Base-by-base conservation (phyloP, 176 grass and related monocot species). In the Triticum monococcum region DNA sequence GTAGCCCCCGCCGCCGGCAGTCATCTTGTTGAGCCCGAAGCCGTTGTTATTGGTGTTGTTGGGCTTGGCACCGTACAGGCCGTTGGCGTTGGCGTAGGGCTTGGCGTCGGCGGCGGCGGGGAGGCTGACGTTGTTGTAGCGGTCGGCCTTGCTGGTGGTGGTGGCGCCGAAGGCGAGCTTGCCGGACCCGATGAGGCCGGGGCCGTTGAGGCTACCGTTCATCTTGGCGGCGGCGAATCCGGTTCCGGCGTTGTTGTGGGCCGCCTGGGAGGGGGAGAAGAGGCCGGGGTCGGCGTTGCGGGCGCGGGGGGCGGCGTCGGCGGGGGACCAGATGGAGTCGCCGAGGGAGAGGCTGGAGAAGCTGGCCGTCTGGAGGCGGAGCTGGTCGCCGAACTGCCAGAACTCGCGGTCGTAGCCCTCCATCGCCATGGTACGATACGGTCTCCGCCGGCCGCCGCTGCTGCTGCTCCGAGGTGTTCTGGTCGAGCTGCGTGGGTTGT, bases 361-460 rank as follows among this genome's bases (percentile, higher is more conserved):
- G 83, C 68, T 79, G 74, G 86, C 72, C 50, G 97, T 94, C 80
- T 99, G 92, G 48, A 96, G 90, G 23, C 97, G 85, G 28, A 96
- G 90, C 90, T 93, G 94, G 70, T 99, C 97, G 87, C 92, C 96
- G 94, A 99, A 99, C 75, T 99, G 92, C 90, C 92, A 96, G 92
- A 99, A 98, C 78, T 88, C 90, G 23, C 82, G 86, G 82, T 91
- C 90, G 86, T 91, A 91, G 54, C 82, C 70, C 54, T 88, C 86
- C 90, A 91, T 91, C 8, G 2, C 48, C 22, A 62, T 23, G n/a
- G 0, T 9, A 11, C 33, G 12, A 4, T 3, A 11, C 32, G 13
- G 2, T 10, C 68, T 72, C 70, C 70, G 40, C 38, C 12, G 40
- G 8, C 4, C 4, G n/a, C 11, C 7, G 17, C 17, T 11, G 8